These are phyloP conservation scores for Aspergillus tanneri DNA, from an alignment of 2,329 filamentous ascomycete species.

Conservation along the genomic window DNA sequence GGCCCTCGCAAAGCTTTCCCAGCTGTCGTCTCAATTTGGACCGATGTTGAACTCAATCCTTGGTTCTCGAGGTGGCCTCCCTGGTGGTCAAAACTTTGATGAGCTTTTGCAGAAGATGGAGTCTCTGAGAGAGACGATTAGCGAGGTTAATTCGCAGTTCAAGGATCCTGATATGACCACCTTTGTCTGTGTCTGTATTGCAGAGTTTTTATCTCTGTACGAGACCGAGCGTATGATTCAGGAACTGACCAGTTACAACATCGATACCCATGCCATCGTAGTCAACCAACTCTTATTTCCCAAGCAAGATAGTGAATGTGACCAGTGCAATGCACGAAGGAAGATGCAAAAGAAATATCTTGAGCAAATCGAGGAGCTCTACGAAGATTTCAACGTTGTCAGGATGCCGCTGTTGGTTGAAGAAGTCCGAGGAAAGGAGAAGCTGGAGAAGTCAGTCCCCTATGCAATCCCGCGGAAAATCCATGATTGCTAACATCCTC, in stretches of 20 bases:
- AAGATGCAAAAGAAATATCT: constrained; percentile 99
- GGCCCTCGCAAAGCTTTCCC: constrained; percentile 93
- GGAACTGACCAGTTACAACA: constrained; percentile 87
- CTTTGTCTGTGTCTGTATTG: constrained; percentile 97
- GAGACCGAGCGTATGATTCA: constrained; percentile 99
- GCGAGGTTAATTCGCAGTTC: constrained; percentile 96
- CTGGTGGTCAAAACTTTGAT: constrained; percentile 87
- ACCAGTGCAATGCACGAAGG: constrained; percentile 89
- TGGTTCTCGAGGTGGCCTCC: constrained; percentile 71
- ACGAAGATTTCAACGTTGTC: constrained; percentile 98
- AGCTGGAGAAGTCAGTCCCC: constrained; percentile 69
- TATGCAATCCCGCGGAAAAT: constrained; percentile 2
- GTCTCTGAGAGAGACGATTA: constrained; percentile 84
- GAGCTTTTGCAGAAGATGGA: constrained; percentile 96
- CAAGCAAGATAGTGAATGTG: constrained; percentile 77
- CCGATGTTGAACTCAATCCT: constrained; percentile 94
- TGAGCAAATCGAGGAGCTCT: constrained; percentile 96
- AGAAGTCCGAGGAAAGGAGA: constrained; percentile 93
- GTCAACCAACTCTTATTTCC: constrained; percentile 98
- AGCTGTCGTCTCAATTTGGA: constrained; percentile 90
- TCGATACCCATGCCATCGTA: constrained; percentile 96
- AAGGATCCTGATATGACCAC: constrained; percentile 94
- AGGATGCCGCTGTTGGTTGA: constrained; percentile 96
- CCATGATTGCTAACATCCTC: constrained; percentile 16
- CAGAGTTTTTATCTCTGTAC: constrained; percentile 93